Evolutionary conservation across 106 monocot species (phyloP), one percentile per base, ranked within the genome.

Genomic region (Dendrobium catenatum): DNA sequence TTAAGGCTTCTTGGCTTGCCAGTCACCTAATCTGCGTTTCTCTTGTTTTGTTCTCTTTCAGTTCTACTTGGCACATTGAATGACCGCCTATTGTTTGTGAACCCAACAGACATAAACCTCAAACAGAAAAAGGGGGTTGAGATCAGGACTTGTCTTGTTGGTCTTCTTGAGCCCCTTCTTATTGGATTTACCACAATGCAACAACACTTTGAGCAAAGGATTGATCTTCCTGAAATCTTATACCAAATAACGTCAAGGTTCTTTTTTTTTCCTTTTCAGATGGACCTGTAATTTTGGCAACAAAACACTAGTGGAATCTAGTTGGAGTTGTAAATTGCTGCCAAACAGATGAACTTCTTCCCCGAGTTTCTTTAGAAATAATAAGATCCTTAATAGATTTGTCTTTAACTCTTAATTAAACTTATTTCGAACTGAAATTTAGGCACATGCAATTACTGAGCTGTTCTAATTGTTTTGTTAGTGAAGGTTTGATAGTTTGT

Each of bases 181-280:
- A 93, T 99, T 91, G 98, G 98, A 78, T 99, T 95, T 84, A 89
- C 91, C 46, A 93, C 98, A 41, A 99, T 99, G 98, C 98, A 99
- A 59, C 98, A 99, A 81, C 81, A 86, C 47, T 99, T 95, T 86
- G 98, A 99, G 75, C 95, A 99, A 87, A 99, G 95, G 80, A 81
- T 99, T 81, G 90, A 95, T 85, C 89, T 99, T 68, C 87, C 98
- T 42, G 98, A 99, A 79, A 90, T 95, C n/a, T 84, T 95, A 77
- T 99, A 99, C 75, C 98, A 99, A 70, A 95, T 99, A 85, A 93
- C 98, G n/a, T 95, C 98, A 91, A 95, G 98, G 98, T 99, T 73
- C 75, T 68, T 55, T 20, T 51, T 20, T 55, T 78, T 20, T 54
- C 68, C 7, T 54, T 37, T 37, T 37, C 37, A 37, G 2, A 37